A percentile compares a stretch with the other conserved stretches of the same genome.
Evolutionary conservation across 371 early-diverging fungal genomes (phyloP).

Genomic region (Mucor racemosus): DNA sequence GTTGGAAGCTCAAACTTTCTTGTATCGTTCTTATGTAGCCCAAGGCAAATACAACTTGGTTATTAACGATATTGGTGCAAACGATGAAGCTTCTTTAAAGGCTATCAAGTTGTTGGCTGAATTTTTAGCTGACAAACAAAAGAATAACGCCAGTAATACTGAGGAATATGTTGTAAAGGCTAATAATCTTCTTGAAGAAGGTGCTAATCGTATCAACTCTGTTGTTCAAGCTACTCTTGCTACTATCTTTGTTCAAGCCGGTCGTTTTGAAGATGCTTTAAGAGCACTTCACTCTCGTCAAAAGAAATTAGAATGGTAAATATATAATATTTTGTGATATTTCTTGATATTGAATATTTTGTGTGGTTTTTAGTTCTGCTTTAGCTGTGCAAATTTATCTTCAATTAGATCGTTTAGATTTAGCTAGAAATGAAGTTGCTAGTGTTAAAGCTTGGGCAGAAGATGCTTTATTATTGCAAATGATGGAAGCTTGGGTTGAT

Average conservation of each 20-base stretch:
- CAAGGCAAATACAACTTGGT: slow-evolving; percentile 69
- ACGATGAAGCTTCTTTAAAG: slow-evolving; percentile 51
- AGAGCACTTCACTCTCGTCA: slow-evolving; percentile 67
- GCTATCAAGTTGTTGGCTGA: slow-evolving; percentile 63
- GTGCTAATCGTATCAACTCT: slow-evolving; percentile 45
- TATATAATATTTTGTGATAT: no score
- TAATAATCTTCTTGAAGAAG: slow-evolving; percentile 49
- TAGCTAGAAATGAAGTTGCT: slow-evolving; percentile 84
- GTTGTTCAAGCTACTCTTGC: slow-evolving; percentile 55
- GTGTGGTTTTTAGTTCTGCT: slow-evolving; percentile 58
- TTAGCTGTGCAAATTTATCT: slow-evolving; percentile 82
- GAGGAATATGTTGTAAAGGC: slow-evolving; percentile 45
- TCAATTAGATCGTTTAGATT: slow-evolving; percentile 81
- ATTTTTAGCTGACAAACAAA: slow-evolving; percentile 51
- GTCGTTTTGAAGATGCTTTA: slow-evolving; percentile 61
- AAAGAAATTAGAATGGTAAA: slow-evolving; percentile 84
- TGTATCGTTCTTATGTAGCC: slow-evolving; percentile 73
- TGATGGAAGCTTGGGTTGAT: slow-evolving; percentile 92
- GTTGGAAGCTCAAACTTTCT: slow-evolving; percentile 58
- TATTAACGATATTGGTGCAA: slow-evolving; percentile 56
- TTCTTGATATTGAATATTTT: not conserved
- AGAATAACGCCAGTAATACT: slow-evolving; percentile 16
- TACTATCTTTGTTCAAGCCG: slow-evolving; percentile 50
- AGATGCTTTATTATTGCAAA: slow-evolving; percentile 88
- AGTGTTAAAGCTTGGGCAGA: slow-evolving; percentile 85